Percentiles rank a stretch among this genome's conserved stretches.
These are phyloP conservation scores for Hypoxylon rubiginosum DNA, from an alignment of 2,329 filamentous ascomycete genomes.

Conservation along the genomic window DNA sequence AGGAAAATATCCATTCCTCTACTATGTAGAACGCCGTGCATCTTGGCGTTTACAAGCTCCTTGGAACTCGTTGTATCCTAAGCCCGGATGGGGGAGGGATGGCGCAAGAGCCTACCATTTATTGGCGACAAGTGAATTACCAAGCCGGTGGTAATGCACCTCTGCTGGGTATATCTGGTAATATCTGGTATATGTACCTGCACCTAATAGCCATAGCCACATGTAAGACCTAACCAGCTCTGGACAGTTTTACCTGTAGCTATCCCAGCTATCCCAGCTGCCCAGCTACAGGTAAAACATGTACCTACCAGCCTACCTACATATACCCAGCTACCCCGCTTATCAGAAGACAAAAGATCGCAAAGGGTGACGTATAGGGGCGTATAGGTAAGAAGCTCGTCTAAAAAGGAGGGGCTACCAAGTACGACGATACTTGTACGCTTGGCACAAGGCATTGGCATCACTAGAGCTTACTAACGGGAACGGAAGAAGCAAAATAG, in stretches of 20 bases:
- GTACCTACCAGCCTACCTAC: no score
- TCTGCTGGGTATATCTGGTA: no score
- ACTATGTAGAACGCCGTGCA: constrained; percentile 15
- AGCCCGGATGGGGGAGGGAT: constrained; percentile 22
- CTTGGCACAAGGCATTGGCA: not conserved
- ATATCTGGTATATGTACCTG: constrained; percentile 7
- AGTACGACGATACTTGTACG: not conserved
- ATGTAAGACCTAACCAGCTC: not conserved
- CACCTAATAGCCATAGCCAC: constrained; percentile 13
- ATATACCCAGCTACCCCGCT: constrained; percentile 8
- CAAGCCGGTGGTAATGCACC: constrained; percentile 22
- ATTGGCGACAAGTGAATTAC: constrained; percentile 24
- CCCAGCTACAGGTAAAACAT: no score
- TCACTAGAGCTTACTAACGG: not conserved
- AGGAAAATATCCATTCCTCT: constrained; percentile 8
- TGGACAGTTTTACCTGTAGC: not conserved
- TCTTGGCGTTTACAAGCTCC: constrained; percentile 33
- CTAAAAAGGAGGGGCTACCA: constrained; percentile 13
- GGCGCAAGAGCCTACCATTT: not conserved
- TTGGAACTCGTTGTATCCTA: constrained; percentile 24
- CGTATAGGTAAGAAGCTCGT: no score
- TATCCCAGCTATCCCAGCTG: no score
- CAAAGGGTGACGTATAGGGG: constrained; percentile 33
- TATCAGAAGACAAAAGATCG: not conserved
- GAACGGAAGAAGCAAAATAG: not conserved